A percentile compares a stretch with the other conserved stretches of the same genome.
Evolutionary conservation across 176 grass and related monocot genomes (phyloP).

Genomic region (Coix lacrymajobi): DNA sequence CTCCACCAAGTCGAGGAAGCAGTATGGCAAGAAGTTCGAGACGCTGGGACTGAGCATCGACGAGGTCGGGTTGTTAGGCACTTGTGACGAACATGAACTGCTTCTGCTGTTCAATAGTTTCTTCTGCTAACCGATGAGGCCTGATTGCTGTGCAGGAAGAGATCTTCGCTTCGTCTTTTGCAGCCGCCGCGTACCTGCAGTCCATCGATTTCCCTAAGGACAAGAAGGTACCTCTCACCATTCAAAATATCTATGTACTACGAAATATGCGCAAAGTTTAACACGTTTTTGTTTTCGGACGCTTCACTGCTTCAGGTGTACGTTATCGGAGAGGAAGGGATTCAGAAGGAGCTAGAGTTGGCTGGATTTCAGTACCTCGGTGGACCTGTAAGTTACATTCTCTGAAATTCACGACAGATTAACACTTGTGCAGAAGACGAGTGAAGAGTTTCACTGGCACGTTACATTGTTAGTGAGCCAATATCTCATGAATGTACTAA

Average conservation of each 20-base stretch:
- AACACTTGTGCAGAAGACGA: neutral
- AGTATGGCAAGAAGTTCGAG: conserved; percentile 95
- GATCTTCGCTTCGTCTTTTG: conserved; percentile 98
- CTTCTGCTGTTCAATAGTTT: neutral
- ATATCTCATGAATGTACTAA: neutral
- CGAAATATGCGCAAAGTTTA: neutral
- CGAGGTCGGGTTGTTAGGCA: conserved; percentile 38
- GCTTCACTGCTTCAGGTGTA: conserved; percentile 61
- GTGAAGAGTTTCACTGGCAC: neutral
- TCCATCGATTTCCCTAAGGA: conserved; percentile 92
- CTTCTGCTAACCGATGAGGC: neutral
- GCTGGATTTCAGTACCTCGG: conserved; percentile 87
- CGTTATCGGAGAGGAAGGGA: conserved; percentile 96
- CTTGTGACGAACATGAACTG: neutral
- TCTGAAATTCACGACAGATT: neutral
- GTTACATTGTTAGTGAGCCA: neutral
- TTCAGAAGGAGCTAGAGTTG: conserved; percentile 85
- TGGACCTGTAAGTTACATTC: conserved; percentile 58
- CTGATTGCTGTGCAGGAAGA: conserved; percentile 55
- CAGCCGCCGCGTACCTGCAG: conserved; percentile 84
- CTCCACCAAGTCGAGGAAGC: conserved; percentile 94
- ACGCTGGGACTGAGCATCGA: conserved; percentile 63
- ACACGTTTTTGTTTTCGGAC: neutral
- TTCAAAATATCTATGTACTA: neutral
- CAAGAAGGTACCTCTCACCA: conserved; percentile 54